These are phyloP conservation scores for Chloris gayana DNA, from an alignment of 176 grass and related monocot species.

Conservation along the genomic window DNA sequence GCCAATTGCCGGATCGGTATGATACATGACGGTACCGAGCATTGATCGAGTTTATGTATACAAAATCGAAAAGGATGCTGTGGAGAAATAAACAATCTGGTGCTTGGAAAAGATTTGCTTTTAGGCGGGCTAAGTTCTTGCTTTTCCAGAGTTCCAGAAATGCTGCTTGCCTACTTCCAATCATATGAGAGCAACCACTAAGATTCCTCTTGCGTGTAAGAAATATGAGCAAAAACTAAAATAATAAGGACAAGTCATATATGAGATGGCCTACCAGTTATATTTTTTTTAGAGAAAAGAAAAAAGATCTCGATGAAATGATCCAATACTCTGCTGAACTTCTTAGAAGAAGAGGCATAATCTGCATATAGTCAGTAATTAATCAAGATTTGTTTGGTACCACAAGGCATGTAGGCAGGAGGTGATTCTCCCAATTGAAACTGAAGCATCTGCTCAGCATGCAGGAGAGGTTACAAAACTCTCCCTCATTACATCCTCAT, in stretches of 20 bases:
- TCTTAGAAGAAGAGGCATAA: conserved; percentile 5
- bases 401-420: conserved; percentile 6
- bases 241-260: neutral
- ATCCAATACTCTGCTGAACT: conserved; percentile 13
- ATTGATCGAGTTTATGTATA: conserved; percentile 14
- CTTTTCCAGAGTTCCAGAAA: conserved; percentile 39
- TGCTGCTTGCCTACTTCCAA: conserved; percentile 32
- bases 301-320: neutral
- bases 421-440: neutral
- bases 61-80: conserved; percentile 8
- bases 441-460: conserved; percentile 35
- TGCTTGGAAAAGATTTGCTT: conserved; percentile 20
- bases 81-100: conserved; percentile 10
- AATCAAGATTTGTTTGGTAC: conserved; percentile 17
- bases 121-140: conserved; percentile 26
- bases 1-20: conserved; percentile 26
- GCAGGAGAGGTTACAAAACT: conserved; percentile 49
- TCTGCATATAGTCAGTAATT: conserved; percentile 31
- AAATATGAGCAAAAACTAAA: neutral
- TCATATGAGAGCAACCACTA: conserved; percentile 25
- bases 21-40: conserved; percentile 29
- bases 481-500: conserved; percentile 37
- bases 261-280: conserved; percentile 8
- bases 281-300: neutral
- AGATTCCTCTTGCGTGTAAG: conserved; percentile 1